Percentiles rank a stretch among this genome's conserved stretches.
Evolutionary conservation across 192 early-diverging fungal species (phyloP).

Genomic region (Linnemannia zychae): DNA sequence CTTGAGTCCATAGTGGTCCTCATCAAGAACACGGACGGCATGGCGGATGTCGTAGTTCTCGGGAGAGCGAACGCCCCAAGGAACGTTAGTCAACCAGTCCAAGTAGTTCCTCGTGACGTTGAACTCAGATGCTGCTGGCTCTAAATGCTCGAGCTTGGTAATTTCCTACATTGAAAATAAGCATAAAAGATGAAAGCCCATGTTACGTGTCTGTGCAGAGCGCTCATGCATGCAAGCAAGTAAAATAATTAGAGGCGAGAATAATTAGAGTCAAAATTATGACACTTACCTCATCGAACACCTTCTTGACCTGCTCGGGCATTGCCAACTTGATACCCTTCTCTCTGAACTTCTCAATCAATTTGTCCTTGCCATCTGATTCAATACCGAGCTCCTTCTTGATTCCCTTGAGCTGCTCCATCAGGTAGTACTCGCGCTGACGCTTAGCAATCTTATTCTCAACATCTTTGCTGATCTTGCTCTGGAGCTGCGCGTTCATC

Average conservation of each 20-base stretch:
- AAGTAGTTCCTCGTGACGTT: conserved; percentile 99
- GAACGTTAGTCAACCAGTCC: conserved; percentile 98
- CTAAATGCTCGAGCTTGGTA: conserved; percentile 91
- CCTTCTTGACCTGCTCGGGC: conserved; percentile 92
- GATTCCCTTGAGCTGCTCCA: conserved; percentile 99
- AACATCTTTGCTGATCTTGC: conserved; percentile 97
- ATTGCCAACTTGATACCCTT: conserved; percentile 87
- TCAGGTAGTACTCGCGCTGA: conserved; percentile 98
- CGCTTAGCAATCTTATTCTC: conserved; percentile 97
- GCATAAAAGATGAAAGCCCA: neutral
- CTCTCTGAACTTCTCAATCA: conserved; percentile 94
- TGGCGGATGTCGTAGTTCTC: conserved; percentile 96
- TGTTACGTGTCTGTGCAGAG: neutral
- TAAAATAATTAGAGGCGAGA: neutral
- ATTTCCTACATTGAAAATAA: conserved; percentile 79
- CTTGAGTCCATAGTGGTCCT: conserved; percentile 99
- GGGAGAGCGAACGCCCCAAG: conserved; percentile 91
- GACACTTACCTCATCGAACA: conserved; percentile 87
- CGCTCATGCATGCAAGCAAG: neutral
- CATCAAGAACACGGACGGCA: conserved; percentile 91
- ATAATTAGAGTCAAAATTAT: neutral
- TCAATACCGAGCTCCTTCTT: conserved; percentile 99
- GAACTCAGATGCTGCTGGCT: conserved; percentile 96
- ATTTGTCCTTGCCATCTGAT: conserved; percentile 97
- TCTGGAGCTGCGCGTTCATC: conserved; percentile 96